These are phyloP conservation scores for Amborella trichopoda DNA, from an alignment of 164 flowering plant species.

Conservation along the genomic window DNA sequence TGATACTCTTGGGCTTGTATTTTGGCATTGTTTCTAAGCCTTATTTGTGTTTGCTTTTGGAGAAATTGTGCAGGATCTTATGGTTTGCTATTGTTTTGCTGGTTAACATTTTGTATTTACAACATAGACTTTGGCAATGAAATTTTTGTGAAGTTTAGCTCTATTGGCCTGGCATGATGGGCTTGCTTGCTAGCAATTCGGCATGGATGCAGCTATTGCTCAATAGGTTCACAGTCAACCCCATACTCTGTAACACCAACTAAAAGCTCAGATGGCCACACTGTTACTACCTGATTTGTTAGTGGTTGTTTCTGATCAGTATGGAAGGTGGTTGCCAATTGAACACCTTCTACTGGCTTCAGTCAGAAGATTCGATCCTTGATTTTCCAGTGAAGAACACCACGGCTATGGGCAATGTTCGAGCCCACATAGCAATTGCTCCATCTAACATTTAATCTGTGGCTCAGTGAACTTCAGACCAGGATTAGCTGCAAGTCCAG, in stretches of 20 bases:
- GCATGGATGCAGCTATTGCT: constrained; percentile 91
- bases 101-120: too few relatives aligned
- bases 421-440: constrained; percentile 67
- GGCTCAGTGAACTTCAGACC: constrained; percentile 58
- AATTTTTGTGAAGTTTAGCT: too few relatives aligned
- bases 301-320: constrained; percentile 55
- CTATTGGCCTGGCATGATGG: constrained; percentile 96
- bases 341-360: constrained; percentile 72
- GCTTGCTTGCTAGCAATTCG: constrained; percentile 72
- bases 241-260: constrained; percentile 88
- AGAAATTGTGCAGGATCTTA: too few relatives aligned
- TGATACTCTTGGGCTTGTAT: too few relatives aligned
- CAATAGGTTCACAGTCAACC: constrained; percentile 77
- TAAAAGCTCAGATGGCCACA: constrained; percentile 96
- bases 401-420: constrained; percentile 80
- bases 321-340: constrained; percentile 56
- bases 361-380: constrained; percentile 77
- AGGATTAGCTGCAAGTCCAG: constrained; percentile 64
- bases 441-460: constrained; percentile 90
- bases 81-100: too few relatives aligned
- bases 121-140: too few relatives aligned
- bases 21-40: too few relatives aligned
- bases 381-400: constrained; percentile 83
- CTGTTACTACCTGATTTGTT: constrained; percentile 83
- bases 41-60: too few relatives aligned